Percentiles rank a stretch among this genome's conserved stretches.
Conservation (phyloP, 192 early-diverging fungal genomes). For the Rhizophagus clarus region DNA sequence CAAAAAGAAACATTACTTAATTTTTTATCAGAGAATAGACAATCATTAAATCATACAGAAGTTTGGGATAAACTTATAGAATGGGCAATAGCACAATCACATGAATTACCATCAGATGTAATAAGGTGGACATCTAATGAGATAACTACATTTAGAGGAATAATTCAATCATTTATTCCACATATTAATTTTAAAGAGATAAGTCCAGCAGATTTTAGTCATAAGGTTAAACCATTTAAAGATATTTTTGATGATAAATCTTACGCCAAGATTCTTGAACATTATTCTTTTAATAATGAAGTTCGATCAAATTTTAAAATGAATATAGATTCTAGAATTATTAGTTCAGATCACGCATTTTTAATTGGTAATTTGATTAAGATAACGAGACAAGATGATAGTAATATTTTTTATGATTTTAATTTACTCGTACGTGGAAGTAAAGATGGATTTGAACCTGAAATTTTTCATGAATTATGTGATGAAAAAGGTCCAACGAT, state of each 20-base stretch:
- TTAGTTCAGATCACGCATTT: neutral
- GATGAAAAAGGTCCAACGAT: slow-evolving; percentile 35
- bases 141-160: neutral
- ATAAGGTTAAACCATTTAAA: neutral
- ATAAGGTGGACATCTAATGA: neutral
- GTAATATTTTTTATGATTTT: neutral
- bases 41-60: neutral
- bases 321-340: neutral
- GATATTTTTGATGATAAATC: neutral
- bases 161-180: neutral
- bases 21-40: neutral
- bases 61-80: neutral
- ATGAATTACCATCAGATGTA: neutral
- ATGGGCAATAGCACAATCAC: neutral
- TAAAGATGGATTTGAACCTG: slow-evolving; percentile 8
- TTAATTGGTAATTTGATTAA: neutral
- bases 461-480: slow-evolving; percentile 20
- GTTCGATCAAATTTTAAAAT: neutral
- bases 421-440: neutral
- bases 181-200: neutral
- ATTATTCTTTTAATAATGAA: neutral
- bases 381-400: neutral
- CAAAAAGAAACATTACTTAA: neutral
- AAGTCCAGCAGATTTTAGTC: neutral
- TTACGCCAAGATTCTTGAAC: neutral